A percentile compares a stretch with the other conserved stretches of the same genome.
These are phyloP conservation scores for Hordeum pubiflorum DNA, from an alignment of 202 grass and related monocot species.

Conservation along the genomic window DNA sequence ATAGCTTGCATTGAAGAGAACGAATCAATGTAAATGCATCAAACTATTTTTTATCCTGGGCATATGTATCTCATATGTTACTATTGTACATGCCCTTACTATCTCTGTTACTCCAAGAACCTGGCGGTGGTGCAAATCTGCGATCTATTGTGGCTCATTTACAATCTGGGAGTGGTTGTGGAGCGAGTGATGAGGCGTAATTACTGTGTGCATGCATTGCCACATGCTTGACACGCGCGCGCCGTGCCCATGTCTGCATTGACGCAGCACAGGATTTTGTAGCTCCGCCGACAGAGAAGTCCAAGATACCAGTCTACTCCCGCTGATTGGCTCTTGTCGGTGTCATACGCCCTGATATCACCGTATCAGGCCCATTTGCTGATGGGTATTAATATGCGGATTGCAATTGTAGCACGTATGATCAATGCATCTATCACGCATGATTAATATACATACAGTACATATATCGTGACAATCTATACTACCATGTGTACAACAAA, in stretches of 20 bases:
- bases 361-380: not conserved
- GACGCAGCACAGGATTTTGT: not conserved
- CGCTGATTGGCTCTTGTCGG: not conserved
- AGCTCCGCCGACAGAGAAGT: not conserved
- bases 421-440: no score
- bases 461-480: no score
- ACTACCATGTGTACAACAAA: no score
- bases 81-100: no score
- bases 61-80: no score
- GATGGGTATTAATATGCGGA: not conserved
- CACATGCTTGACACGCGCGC: not conserved
- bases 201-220: not conserved
- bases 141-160: not conserved
- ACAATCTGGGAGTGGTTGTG: not conserved
- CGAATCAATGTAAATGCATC: no score
- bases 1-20: no score
- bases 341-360: not conserved
- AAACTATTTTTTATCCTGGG: no score
- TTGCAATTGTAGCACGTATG: no score
- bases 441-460: no score
- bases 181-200: not conserved
- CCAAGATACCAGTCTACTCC: not conserved
- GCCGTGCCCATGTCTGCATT: not conserved
- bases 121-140: not conserved
- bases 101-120: no score